A percentile compares a stretch with the other conserved stretches of the same genome.
Conservation (phyloP, 23 red algal genomes). For the Chondrus crispus region DNA sequence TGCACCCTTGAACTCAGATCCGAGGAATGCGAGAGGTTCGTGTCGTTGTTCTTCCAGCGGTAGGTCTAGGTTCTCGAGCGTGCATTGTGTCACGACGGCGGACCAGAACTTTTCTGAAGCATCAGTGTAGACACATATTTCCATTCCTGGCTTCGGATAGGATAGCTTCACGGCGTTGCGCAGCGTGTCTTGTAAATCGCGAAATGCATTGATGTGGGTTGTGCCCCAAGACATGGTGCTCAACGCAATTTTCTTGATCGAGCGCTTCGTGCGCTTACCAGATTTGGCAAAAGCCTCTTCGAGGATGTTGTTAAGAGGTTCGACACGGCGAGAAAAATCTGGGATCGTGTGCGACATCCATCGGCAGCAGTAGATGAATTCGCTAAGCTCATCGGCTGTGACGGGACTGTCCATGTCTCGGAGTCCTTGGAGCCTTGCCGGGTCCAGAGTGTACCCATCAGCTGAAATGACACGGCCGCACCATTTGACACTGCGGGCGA, state of each 20-base stretch:
- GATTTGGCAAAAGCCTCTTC: not conserved
- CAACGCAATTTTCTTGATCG: not conserved
- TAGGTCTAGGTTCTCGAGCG: not conserved
- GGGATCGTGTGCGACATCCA: slow-evolving; percentile 34
- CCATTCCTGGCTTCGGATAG: not conserved
- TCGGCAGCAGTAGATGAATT: slow-evolving; percentile 6
- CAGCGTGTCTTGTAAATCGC: not conserved
- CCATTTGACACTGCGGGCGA: not conserved
- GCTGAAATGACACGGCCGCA: slow-evolving; percentile 21
- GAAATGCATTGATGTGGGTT: not conserved
- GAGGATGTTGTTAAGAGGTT: not conserved
- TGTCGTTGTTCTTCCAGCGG: not conserved
- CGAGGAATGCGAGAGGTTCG: slow-evolving; percentile 18
- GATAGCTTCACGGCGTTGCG: not conserved
- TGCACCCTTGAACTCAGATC: not conserved
- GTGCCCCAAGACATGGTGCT: not conserved
- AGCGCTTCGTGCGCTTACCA: not conserved
- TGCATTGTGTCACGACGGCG: slow-evolving; percentile 12
- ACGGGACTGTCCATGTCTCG: not conserved
- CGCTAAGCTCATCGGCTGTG: not conserved
- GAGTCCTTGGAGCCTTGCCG: not conserved
- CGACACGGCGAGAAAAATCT: not conserved
- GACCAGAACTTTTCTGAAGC: slow-evolving; percentile 37
- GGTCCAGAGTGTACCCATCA: slow-evolving; percentile 18
- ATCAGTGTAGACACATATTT: slow-evolving; percentile 14